Conservation (phyloP, 805 yeast species). For the Candida koratica region DNA sequence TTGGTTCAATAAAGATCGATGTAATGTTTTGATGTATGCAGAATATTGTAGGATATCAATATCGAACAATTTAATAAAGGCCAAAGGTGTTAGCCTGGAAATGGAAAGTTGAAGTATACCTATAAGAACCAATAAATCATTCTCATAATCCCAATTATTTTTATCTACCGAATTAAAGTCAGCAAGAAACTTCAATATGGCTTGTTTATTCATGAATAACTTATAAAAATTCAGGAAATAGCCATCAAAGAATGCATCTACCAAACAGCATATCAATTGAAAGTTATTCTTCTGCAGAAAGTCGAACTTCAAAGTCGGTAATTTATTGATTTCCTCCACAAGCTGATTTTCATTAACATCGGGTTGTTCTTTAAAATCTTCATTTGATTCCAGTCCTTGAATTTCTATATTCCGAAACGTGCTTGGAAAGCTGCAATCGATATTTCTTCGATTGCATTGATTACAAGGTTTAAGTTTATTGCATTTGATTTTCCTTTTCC, state of each 20-base stretch:
- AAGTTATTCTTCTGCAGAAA: constrained; percentile 23
- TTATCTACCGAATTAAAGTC: constrained; percentile 29
- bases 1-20: constrained; percentile 28
- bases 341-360: constrained; percentile 12
- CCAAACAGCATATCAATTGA: constrained; percentile 29
- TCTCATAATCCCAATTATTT: constrained; percentile 45
- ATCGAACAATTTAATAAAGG: constrained; percentile 13
- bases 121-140: constrained; percentile 43
- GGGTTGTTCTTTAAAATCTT: constrained; percentile 21
- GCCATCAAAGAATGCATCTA: constrained; percentile 40
- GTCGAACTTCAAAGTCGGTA: constrained; percentile 21
- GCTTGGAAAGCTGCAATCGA: constrained; percentile 44
- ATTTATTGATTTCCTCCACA: constrained; percentile 11
- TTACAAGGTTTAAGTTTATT: constrained; percentile 38
- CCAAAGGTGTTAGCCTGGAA: constrained; percentile 32
- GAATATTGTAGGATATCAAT: constrained; percentile 10
- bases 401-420: constrained; percentile 44
- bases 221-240: constrained; percentile 31
- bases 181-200: constrained; percentile 34
- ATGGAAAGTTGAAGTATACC: constrained; percentile 43
- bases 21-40: constrained; percentile 7
- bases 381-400: constrained; percentile 16
- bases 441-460: constrained; percentile 35
- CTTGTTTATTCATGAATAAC: constrained; percentile 34
- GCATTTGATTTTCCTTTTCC: constrained; percentile 34